Evolutionary conservation across 805 yeast genomes (phyloP).

Genomic region (Maudiozyma saulgeensis): DNA sequence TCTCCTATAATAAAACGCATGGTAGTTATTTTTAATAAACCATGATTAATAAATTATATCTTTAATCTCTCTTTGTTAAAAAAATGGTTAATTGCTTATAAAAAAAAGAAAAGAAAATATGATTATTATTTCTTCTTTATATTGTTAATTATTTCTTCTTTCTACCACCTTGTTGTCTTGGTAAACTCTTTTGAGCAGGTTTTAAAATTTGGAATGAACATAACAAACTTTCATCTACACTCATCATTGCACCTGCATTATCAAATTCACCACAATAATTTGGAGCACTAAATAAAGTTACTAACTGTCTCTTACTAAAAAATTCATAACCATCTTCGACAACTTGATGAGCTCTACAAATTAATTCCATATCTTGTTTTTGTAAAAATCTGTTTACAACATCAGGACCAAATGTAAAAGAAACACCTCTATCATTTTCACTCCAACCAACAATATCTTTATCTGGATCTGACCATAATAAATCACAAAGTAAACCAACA

Average conservation of each 20-base stretch:
- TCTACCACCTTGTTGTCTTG: constrained; percentile 30
- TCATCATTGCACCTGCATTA: constrained; percentile 99
- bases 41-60: neutral
- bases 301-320: constrained; percentile 90
- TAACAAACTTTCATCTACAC: constrained; percentile 89
- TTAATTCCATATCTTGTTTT: constrained; percentile 95
- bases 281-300: constrained; percentile 92
- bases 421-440: constrained; percentile 97
- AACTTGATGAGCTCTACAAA: constrained; percentile 98
- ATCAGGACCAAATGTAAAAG: constrained; percentile 99
- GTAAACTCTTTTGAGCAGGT: constrained; percentile 79
- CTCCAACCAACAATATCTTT: constrained; percentile 98
- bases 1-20: too few species aligned
- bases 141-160: constrained; percentile 22
- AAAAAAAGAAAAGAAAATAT: neutral
- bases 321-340: constrained; percentile 99
- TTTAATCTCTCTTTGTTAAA: neutral
- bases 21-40: too few species aligned
- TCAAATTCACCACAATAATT: constrained; percentile 98
- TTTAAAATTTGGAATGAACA: constrained; percentile 95
- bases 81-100: neutral
- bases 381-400: constrained; percentile 93
- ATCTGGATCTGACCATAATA: constrained; percentile 98
- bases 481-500: constrained; percentile 90
- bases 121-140: neutral